phyloP scores from a whole-genome alignment of 805 yeast species.

The Dipodascopsis uninucleata region DNA sequence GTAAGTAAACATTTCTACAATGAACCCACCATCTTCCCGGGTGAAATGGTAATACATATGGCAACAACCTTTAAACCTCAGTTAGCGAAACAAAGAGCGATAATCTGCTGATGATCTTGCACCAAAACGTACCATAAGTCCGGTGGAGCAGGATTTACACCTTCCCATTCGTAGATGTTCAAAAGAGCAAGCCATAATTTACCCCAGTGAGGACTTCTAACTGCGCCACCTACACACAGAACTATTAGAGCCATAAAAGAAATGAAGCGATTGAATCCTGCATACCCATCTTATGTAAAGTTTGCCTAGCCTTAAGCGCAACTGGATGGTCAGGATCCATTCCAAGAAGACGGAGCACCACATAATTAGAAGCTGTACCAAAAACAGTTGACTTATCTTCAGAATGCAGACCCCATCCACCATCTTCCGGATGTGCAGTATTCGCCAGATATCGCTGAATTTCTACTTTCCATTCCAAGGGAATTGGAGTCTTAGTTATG shows the following conservation, averaged over 20 bases:
- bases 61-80: slow-evolving; percentile 50
- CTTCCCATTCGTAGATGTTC: slow-evolving; percentile 87
- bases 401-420: slow-evolving; percentile 99
- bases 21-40: slow-evolving; percentile 99
- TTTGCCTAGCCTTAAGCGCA: slow-evolving; percentile 66
- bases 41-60: slow-evolving; percentile 76
- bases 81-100: not conserved
- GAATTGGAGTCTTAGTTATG: slow-evolving; percentile 63
- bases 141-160: slow-evolving; percentile 97
- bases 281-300: slow-evolving; percentile 50
- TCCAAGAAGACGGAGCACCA: slow-evolving; percentile 76
- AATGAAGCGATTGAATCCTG: not conserved
- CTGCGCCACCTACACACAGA: slow-evolving; percentile 67
- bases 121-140: slow-evolving; percentile 60
- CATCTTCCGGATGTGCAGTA: slow-evolving; percentile 93
- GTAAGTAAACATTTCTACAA: slow-evolving; percentile 84
- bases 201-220: slow-evolving; percentile 95
- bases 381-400: slow-evolving; percentile 91
- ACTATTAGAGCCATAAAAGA: not conserved
- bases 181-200: slow-evolving; percentile 82
- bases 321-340: slow-evolving; percentile 70
- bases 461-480: slow-evolving; percentile 63
- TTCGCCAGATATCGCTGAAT: slow-evolving; percentile 83
- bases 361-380: slow-evolving; percentile 88
- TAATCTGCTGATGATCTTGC: not conserved